Conservation (phyloP, 2,329 filamentous ascomycete genomes). For the Macroventuria anomochaeta region DNA sequence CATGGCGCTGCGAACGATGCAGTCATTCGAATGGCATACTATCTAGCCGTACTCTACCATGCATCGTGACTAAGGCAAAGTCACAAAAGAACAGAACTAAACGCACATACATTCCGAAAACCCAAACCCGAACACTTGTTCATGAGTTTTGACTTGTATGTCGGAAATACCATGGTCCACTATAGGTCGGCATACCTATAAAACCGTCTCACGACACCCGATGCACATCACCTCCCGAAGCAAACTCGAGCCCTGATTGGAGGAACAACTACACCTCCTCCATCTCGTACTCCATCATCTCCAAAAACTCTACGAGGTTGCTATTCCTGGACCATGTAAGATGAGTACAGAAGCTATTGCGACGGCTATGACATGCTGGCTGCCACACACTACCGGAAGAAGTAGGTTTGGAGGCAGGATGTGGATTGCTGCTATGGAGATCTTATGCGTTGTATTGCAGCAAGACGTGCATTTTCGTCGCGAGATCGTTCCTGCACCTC, state of each 20-base stretch:
- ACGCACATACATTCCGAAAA: not conserved
- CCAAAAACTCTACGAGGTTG: constrained; percentile 9
- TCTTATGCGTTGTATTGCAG: constrained; percentile 14
- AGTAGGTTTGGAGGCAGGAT: constrained; percentile 7
- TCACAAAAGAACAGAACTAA: not conserved
- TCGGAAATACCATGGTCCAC: constrained; percentile 14
- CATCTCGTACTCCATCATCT: constrained; percentile 15
- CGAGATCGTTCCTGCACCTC: constrained; percentile 4
- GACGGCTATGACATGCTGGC: constrained; percentile 6
- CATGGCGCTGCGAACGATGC: not conserved
- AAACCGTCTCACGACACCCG: constrained; percentile 19
- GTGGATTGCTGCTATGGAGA: constrained; percentile 15
- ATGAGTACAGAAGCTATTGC: constrained; percentile 17
- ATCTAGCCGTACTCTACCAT: not conserved
- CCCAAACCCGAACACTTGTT: constrained; percentile 13
- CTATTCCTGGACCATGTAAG: constrained; percentile 13
- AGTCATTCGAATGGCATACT: not conserved
- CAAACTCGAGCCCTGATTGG: constrained; percentile 7
- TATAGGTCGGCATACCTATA: constrained; percentile 20
- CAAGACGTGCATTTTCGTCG: constrained; percentile 1
- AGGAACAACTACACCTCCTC: constrained; percentile 12
- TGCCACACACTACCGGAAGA: constrained; percentile 5
- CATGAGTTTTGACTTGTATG: not conserved
- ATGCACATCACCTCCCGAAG: constrained; percentile 12
- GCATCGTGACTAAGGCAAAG: no score